Base-by-base conservation (phyloP, 495 filamentous ascomycete genomes). In the Daldinia caldariorum region DNA sequence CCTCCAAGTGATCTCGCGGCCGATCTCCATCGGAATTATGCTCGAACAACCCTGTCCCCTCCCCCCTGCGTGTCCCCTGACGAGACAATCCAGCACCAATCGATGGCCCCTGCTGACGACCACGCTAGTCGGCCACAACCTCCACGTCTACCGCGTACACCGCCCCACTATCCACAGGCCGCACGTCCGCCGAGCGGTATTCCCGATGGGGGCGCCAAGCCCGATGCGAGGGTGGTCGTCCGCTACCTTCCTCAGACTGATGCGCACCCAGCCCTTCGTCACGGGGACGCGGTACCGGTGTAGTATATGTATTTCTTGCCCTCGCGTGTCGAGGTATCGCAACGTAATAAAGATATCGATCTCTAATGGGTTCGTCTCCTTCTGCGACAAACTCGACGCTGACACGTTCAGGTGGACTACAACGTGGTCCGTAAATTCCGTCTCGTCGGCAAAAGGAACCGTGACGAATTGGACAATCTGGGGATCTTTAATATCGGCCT, bases 141-240 rank as follows among this genome's bases (percentile, higher is more conserved):
- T 47, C 43, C 16, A 47, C 43, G 16, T 47, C 43, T 16, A 47
- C 43, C 43, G 43, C 43, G 8, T 47, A 47, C 8, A 47, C 43
- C 4, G 20, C 43, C 9, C 43, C 43, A 16, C 43, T 47, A n/a
- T 47, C 43, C 43, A 47, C 43, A 16, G 43, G 43, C 16, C 9
- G 43, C 43, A 47, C 43, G 6, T 47, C 43, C 43, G 43, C 20
- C 43, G 43, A 47, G 43, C 43, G 43, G 20, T 47, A 47, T 47
- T 47, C 43, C 43, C 43, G 43, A 47, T 47, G 16, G 43, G 43
- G 43, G 43, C 3, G 43, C 43, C 43, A 47, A 22, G 43, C 7
- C 43, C 16, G 43, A 12, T 47, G 43, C 43, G 43, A 47, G 43
- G 43, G 9, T 47, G 43, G 2, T 8, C 10, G 43, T 47, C 43